Evolutionary conservation across 371 early-diverging fungal genomes (phyloP), one percentile per base, ranked within the genome.

Genomic region (Syncephalis fuscata): DNA sequence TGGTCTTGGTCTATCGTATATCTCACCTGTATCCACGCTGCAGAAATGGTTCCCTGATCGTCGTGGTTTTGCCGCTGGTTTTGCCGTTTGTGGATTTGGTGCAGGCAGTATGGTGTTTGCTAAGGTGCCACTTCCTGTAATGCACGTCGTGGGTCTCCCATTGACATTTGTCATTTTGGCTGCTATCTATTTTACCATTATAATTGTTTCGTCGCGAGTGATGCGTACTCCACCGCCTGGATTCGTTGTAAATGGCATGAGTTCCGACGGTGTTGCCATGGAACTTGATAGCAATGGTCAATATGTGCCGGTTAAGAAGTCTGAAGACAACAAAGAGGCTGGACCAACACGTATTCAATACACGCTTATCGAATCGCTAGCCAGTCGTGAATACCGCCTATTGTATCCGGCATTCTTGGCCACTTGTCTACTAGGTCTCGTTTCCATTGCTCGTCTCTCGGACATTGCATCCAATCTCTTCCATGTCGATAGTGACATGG

Each of bases 51-150:
- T 66, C 60, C 74, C 74, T 1, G 69, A 65, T 20, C 62, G 67
- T 7, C 72, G 69, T 45, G 70, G 72, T 16, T 56, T 71, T 4
- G 74, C 70, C 1, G 66, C 70, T n/a, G 72, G 76, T 8, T 56
- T 72, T 43, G 74, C 75, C 19, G 80, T 80, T 45, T 74, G 73
- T 60, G 80, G 76, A 16, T 80, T 80, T 56, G 80, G 80, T 51
- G 74, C 69, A 36, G 80, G 80, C 0, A 65, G 71, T 32, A 68
- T 80, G 49, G 73, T 73, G 22, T 70, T 73, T 25, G 73, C 75
- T 43, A 66, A 67, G 55, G 66, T 75, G 20, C 74, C 74, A 36
- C 59, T 68, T 37, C 62, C 62, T 24, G 55, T 79, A 17, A 63
- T 70, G 46, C 58, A 72, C 1, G 48, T 56, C 45, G 58, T 69